Conservation (phyloP, 495 filamentous ascomycete species). For the Penicillium goetzii region DNA sequence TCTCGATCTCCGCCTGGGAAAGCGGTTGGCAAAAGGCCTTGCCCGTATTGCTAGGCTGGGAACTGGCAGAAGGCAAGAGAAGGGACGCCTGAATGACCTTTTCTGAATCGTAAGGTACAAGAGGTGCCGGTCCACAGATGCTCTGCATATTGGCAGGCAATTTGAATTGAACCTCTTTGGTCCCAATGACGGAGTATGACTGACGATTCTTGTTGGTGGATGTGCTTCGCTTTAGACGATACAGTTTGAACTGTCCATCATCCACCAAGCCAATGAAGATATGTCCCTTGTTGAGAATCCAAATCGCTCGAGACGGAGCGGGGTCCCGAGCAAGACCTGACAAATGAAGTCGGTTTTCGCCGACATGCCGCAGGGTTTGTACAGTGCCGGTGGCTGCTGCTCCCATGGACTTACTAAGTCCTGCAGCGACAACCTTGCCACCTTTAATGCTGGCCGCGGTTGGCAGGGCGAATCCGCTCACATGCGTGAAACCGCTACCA, state of each 20-base stretch:
- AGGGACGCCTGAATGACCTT: conserved; percentile 35
- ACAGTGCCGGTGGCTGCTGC: conserved; percentile 79
- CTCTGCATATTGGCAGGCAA: conserved; percentile 52
- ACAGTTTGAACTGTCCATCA: conserved; percentile 60
- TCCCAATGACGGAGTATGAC: conserved; percentile 56
- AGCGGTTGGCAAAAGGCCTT: conserved; percentile 56
- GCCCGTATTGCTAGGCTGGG: conserved; percentile 33
- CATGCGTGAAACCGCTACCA: conserved; percentile 50
- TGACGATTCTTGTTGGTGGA: conserved; percentile 49
- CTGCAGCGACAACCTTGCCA: conserved; percentile 78
- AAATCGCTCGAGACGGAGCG: conserved; percentile 44
- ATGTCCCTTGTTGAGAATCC: conserved; percentile 43
- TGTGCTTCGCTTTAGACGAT: conserved; percentile 59
- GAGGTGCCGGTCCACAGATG: conserved; percentile 43
- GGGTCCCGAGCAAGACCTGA: conserved; percentile 56
- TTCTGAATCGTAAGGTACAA: conserved; percentile 37
- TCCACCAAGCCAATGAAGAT: conserved; percentile 45
- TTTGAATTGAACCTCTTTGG: conserved; percentile 66
- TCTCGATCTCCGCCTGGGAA: conserved; percentile 90
- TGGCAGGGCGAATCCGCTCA: conserved; percentile 54
- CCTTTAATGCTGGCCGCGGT: conserved; percentile 72
- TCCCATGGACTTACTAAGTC: conserved; percentile 81
- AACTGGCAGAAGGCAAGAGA: conserved; percentile 39
- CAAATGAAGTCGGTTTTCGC: conserved; percentile 81
- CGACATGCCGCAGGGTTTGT: conserved; percentile 76